Conservation (phyloP, 352 stramenopile genomes). For the Pythium aristosporum region DNA sequence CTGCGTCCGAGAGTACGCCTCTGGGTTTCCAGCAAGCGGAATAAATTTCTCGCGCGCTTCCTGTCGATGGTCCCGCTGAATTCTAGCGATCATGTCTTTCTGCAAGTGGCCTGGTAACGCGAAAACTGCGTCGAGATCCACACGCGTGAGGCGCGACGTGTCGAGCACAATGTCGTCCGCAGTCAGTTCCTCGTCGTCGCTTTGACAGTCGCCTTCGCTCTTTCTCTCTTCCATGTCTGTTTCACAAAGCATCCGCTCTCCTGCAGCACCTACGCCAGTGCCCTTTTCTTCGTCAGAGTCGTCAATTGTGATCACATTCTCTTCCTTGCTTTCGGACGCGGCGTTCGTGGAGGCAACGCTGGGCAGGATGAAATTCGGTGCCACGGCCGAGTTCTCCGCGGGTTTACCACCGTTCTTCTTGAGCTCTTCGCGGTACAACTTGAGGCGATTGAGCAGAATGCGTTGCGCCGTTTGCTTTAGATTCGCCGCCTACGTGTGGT, state of each 20-base stretch:
- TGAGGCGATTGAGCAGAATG: constrained; percentile 92
- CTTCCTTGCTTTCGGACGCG: constrained; percentile 17
- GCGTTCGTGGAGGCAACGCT: constrained; percentile 6
- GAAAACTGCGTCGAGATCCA: constrained; percentile 88
- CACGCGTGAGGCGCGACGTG: constrained; percentile 51
- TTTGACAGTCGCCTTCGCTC: constrained; percentile 13
- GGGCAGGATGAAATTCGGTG: constrained; percentile 56
- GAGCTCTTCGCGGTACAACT: constrained; percentile 58
- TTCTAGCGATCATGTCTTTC: constrained; percentile 92
- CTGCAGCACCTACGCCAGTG: neutral
- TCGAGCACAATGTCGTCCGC: constrained; percentile 65
- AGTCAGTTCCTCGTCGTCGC: constrained; percentile 41
- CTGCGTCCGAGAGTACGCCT: constrained; percentile 94
- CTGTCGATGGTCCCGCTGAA: constrained; percentile 84
- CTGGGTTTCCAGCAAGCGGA: constrained; percentile 91
- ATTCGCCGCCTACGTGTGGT: constrained; percentile 53
- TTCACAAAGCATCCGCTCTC: too few relatives aligned
- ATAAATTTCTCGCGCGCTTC: constrained; percentile 95
- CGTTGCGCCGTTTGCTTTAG: constrained; percentile 92
- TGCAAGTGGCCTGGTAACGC: constrained; percentile 86
- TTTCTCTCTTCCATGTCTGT: constrained; percentile 30
- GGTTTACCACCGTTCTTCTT: constrained; percentile 53
- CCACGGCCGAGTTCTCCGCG: constrained; percentile 37
- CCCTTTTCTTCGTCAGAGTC: constrained; percentile 26
- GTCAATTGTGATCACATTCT: constrained; percentile 22